phyloP scores from a whole-genome alignment of 148 eudicot species.

The Limonium bicolor region DNA sequence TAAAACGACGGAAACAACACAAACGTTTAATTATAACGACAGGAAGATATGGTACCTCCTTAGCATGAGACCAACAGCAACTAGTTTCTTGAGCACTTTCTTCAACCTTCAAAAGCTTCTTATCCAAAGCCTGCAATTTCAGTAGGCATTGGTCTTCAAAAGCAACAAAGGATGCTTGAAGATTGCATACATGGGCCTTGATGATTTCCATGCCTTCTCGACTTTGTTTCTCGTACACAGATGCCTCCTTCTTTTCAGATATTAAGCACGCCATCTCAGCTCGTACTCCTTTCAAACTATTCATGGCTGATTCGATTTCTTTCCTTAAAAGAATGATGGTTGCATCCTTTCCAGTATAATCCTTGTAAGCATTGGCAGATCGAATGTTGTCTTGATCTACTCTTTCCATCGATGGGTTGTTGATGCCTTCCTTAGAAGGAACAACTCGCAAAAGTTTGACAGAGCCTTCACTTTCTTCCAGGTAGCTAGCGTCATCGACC shows the following conservation, averaged over 20 bases:
- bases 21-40: neutral
- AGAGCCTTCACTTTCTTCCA: too few species aligned
- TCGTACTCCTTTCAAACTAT: slow-evolving; percentile 47
- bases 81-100: slow-evolving; percentile 24
- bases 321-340: slow-evolving; percentile 40
- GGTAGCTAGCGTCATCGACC: too few species aligned
- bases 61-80: slow-evolving; percentile 30
- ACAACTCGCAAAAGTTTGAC: too few species aligned
- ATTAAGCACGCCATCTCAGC: slow-evolving; percentile 31
- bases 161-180: slow-evolving; percentile 33
- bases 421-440: too few species aligned
- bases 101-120: slow-evolving; percentile 37
- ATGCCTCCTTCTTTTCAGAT: slow-evolving; percentile 36
- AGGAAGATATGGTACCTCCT: slow-evolving; percentile 30
- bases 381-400: slow-evolving; percentile 1
- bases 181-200: slow-evolving; percentile 21
- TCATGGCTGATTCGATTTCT: slow-evolving; percentile 53
- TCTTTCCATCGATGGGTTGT: too few species aligned
- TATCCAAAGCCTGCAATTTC: slow-evolving; percentile 27
- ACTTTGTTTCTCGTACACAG: slow-evolving; percentile 28
- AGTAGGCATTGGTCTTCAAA: slow-evolving; percentile 38
- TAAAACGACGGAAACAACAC: neutral
- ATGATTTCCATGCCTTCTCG: slow-evolving; percentile 26
- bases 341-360: slow-evolving; percentile 18
- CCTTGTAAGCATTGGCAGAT: slow-evolving; percentile 7